Base-by-base conservation (phyloP, 2,329 filamentous ascomycete genomes). In the Tolypocladium tropicale region DNA sequence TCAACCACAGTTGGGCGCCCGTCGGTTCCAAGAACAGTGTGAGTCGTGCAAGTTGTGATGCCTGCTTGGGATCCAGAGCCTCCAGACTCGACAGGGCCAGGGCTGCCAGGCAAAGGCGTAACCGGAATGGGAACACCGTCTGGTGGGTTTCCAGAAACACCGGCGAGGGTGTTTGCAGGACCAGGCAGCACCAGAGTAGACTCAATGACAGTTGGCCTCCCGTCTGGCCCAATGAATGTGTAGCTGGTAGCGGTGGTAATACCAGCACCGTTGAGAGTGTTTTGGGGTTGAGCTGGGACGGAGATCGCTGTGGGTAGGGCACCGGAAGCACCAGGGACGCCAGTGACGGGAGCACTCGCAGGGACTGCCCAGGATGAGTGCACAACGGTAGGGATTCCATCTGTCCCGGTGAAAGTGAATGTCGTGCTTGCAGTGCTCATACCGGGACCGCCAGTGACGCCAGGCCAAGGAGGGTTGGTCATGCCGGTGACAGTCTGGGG, bases 161-260 rank as follows among this genome's bases (percentile, higher is more conserved):
- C 61, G n/a, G 56, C 55, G 28, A 51, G 36, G 48, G 55, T 46
- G 41, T 53, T 52, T 12, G 55, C 56, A 4, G 63, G 54, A 18
- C 50, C 53, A 52, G 67, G 62, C 16, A 67, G 57, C 23, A 71
- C 61, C 63, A 68, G 65, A 18, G 66, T 69, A 10, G 70, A 72
- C 41, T 72, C 66, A 23, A 72, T 57, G 12, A 70, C 61, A 11
- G 70, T 72, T 12, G 68, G 65, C 39, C 57, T 61, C 36, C 61
- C 61, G 32, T 62, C 61, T 30, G 60, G 23, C 14, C 61, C 61
- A 28, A 60, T 55, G 21, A 60, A 23, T 4, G 61, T 62, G 57
- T 56, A 61, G 56, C 61, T 61, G 39, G 59, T 61, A 34, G 52
- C 56, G 7, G 54, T 56, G 21, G 56, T 56, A 30, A 55, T 33